These are phyloP conservation scores for Anisodus acutangulus DNA, from an alignment of 257 asterid species.

Conservation along the genomic window DNA sequence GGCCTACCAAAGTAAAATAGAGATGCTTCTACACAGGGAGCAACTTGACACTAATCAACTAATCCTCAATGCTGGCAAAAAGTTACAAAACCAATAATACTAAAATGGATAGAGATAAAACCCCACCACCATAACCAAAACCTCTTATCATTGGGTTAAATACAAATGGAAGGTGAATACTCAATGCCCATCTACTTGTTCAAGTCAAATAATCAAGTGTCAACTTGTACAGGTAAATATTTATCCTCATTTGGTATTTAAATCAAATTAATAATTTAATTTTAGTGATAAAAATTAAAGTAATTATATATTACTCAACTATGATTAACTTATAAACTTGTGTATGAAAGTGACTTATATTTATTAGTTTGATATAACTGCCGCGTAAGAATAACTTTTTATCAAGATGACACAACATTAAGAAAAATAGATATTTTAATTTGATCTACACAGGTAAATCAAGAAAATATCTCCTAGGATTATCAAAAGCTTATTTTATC, in stretches of 20 bases:
- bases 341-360: background rate
- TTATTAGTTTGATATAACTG: background rate
- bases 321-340: background rate
- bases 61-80: constrained; percentile 2
- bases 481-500: background rate
- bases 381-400: background rate
- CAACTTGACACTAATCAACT: background rate
- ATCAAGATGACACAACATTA: background rate
- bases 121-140: background rate
- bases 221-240: background rate
- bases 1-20: background rate
- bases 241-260: background rate
- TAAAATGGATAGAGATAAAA: background rate
- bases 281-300: background rate
- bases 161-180: constrained; percentile 16
- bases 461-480: background rate
- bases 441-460: background rate
- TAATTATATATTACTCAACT: background rate
- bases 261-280: background rate
- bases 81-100: background rate
- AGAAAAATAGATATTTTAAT: background rate
- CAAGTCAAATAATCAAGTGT: background rate
- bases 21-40: background rate
- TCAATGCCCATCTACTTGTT: background rate
- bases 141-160: background rate